Conservation (phyloP, 306 rosid genomes). For the Lagenaria siceraria region DNA sequence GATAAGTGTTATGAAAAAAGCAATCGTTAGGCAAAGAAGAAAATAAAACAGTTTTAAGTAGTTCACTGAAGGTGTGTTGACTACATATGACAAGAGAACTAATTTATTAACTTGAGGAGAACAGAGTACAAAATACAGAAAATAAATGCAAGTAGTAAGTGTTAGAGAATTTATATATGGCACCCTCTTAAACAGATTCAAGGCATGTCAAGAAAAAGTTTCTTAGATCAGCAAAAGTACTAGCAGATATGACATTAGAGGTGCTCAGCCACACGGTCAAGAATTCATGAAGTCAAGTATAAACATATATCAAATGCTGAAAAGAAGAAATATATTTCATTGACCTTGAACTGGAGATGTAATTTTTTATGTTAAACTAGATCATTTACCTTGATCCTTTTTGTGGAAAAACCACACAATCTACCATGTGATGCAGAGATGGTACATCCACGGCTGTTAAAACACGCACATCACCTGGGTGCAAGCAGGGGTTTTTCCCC, state of each 20-base stretch:
- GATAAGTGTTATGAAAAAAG: no score
- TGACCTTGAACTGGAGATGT: neutral
- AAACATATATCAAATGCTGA: neutral
- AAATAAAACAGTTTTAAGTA: no score
- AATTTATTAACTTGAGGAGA: no score
- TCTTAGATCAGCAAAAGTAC: neutral
- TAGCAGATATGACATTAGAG: neutral
- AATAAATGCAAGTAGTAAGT: no score
- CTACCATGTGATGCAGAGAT: constrained; percentile 25
- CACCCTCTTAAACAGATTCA: no score
- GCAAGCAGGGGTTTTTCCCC: constrained; percentile 32
- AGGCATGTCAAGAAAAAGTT: neutral
- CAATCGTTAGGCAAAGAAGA: no score
- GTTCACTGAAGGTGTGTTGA: no score
- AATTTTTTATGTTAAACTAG: neutral
- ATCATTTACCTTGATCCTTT: constrained; percentile 27
- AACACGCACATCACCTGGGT: constrained; percentile 35
- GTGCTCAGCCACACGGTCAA: neutral
- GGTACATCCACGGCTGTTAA: constrained; percentile 28
- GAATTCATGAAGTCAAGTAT: neutral
- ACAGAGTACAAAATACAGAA: no score
- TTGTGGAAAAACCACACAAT: constrained; percentile 36
- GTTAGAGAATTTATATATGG: no score
- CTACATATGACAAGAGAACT: no score
- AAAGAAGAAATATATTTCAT: neutral